Percentiles rank a stretch among this genome's conserved stretches.
phyloP scores from a whole-genome alignment of 768 basidiomycete species.

The Mycena albidolilacea region DNA sequence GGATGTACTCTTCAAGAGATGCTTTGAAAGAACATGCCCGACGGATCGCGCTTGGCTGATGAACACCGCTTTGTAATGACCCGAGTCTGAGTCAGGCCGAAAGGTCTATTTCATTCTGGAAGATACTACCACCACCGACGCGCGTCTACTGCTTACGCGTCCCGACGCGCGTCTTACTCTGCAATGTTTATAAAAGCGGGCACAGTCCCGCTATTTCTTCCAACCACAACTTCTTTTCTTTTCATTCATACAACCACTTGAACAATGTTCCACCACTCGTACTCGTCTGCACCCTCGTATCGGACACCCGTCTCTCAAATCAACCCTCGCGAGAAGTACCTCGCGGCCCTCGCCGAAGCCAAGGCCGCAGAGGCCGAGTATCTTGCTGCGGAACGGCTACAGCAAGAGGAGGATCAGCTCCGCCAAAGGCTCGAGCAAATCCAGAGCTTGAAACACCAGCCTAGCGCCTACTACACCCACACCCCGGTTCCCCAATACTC shows the following conservation, averaged over 20 bases:
- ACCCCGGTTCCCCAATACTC: not conserved
- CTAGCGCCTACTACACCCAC: slow-evolving; percentile 11
- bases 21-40: no score
- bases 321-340: slow-evolving; percentile 52
- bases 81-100: slow-evolving; percentile 12
- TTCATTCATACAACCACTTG: slow-evolving; percentile 13
- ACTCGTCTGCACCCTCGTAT: slow-evolving; percentile 14
- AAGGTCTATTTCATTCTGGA: slow-evolving; percentile 1
- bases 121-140: slow-evolving; percentile 31
- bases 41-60: no score
- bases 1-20: no score
- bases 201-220: not conserved
- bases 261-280: slow-evolving; percentile 38
- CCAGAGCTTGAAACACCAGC: slow-evolving; percentile 37
- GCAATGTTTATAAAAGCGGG: slow-evolving; percentile 41
- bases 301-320: slow-evolving; percentile 22
- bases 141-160: slow-evolving; percentile 38
- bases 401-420: slow-evolving; percentile 50
- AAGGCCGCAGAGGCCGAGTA: slow-evolving; percentile 56
- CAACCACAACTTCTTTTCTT: slow-evolving; percentile 6
- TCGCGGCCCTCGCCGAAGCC: slow-evolving; percentile 54
- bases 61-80: no score
- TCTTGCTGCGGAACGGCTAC: slow-evolving; percentile 50
- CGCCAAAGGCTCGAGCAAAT: slow-evolving; percentile 45
- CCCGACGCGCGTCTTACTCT: slow-evolving; percentile 42